Evolutionary conservation across 805 yeast genomes (phyloP).

Genomic region (Ascoidea rubescens): DNA sequence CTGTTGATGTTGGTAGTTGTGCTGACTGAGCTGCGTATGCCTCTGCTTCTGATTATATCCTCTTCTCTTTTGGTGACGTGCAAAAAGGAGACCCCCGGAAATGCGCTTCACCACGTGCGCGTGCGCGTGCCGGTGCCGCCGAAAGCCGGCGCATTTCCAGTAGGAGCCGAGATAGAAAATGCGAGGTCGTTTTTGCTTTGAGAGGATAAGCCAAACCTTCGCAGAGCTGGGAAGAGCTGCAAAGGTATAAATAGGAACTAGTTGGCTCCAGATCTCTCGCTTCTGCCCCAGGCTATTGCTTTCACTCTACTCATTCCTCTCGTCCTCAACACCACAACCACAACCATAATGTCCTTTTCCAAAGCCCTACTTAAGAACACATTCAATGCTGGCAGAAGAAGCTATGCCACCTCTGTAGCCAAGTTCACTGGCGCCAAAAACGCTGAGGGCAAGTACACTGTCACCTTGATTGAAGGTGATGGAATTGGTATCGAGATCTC

Average conservation of each 20-base stretch:
- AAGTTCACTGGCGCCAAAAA: constrained; percentile 53
- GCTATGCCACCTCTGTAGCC: constrained; percentile 36
- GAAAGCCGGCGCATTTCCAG: no score
- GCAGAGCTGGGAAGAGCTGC: no score
- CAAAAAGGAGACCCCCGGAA: no score
- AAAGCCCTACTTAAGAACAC: no score
- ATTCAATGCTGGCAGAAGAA: constrained; percentile 3
- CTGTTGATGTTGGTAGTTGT: neutral
- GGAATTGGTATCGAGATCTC: constrained; percentile 97
- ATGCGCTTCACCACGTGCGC: no score
- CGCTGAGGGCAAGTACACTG: constrained; percentile 77
- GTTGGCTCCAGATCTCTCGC: no score
- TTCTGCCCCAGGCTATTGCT: neutral
- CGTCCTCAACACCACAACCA: neutral
- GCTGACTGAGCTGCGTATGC: neutral
- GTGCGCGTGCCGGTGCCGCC: no score
- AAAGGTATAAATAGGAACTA: no score
- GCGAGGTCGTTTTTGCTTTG: no score
- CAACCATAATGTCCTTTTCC: neutral
- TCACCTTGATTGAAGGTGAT: constrained; percentile 95
- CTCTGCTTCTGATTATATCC: neutral
- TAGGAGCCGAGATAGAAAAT: no score
- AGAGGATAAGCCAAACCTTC: no score
- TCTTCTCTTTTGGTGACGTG: neutral
- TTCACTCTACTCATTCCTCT: neutral